These are phyloP conservation scores for Singerocomus inundabilis DNA, from an alignment of 1,284 basidiomycete species.

Conservation along the genomic window DNA sequence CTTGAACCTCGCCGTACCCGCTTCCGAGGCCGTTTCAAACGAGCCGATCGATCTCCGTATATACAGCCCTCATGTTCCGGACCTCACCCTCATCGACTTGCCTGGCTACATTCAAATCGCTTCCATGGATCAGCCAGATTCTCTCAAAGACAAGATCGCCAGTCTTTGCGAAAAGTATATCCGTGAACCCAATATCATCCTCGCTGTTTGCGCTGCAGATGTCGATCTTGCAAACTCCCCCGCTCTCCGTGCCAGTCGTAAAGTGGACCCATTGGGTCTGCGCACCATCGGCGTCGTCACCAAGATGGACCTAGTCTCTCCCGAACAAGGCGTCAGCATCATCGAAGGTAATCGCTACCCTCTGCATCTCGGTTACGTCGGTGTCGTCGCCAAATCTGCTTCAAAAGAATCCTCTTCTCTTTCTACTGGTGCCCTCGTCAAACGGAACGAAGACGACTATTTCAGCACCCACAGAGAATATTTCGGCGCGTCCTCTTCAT, in stretches of 20 bases:
- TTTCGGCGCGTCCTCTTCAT: slow-evolving; percentile 65
- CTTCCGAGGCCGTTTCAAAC: slow-evolving; percentile 87
- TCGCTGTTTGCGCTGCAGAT: slow-evolving; percentile 97
- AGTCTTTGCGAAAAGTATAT: slow-evolving; percentile 95
- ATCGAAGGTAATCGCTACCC: slow-evolving; percentile 93
- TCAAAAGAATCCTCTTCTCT: slow-evolving; percentile 43
- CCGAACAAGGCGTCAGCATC: slow-evolving; percentile 81
- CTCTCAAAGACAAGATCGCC: slow-evolving; percentile 91
- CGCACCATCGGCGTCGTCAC: slow-evolving; percentile 98
- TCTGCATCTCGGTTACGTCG: slow-evolving; percentile 95
- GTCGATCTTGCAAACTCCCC: slow-evolving; percentile 99
- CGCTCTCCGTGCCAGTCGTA: slow-evolving; percentile 87
- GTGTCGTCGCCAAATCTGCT: slow-evolving; percentile 87
- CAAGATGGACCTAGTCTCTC: slow-evolving; percentile 96
- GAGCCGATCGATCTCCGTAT: slow-evolving; percentile 97
- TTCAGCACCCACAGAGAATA: slow-evolving; percentile 73
- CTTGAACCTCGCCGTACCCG: slow-evolving; percentile 90
- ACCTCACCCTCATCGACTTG: slow-evolving; percentile 95
- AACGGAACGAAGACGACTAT: slow-evolving; percentile 77
- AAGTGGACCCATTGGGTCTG: slow-evolving; percentile 92
- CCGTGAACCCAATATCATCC: slow-evolving; percentile 94
- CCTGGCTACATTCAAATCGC: slow-evolving; percentile 97
- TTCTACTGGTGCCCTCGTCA: slow-evolving; percentile 52
- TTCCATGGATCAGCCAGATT: slow-evolving; percentile 94
- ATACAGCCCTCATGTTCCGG: slow-evolving; percentile 93